These are phyloP conservation scores for Starmera amethionina DNA, from an alignment of 805 yeast genomes.

Conservation along the genomic window DNA sequence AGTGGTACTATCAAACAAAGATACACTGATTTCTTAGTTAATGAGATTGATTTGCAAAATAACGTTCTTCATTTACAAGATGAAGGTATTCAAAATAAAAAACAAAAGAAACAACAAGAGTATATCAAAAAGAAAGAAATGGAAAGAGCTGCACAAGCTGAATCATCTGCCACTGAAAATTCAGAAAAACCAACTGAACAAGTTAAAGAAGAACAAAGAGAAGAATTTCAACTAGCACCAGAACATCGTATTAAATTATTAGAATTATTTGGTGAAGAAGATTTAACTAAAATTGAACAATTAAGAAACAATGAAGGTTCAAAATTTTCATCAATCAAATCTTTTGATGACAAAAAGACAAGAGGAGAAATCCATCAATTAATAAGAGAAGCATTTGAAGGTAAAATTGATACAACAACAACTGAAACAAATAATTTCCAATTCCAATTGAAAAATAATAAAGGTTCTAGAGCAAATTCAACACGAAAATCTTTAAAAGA, in stretches of 20 bases:
- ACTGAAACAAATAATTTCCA: slow-evolving; percentile 56
- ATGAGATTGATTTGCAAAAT: slow-evolving; percentile 67
- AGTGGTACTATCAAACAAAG: slow-evolving; percentile 76
- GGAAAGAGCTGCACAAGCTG: slow-evolving; percentile 14
- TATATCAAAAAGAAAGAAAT: slow-evolving; percentile 27
- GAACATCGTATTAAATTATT: slow-evolving; percentile 39
- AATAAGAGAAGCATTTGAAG: slow-evolving; percentile 61
- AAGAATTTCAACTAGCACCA: slow-evolving; percentile 31
- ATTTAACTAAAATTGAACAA: slow-evolving; percentile 40
- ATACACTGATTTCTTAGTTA: slow-evolving; percentile 88
- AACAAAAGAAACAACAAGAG: slow-evolving; percentile 37
- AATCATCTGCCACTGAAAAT: slow-evolving; percentile 18
- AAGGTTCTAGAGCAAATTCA: slow-evolving; percentile 11
- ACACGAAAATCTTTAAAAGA: slow-evolving; percentile 27
- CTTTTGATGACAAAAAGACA: slow-evolving; percentile 56
- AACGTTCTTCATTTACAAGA: slow-evolving; percentile 68
- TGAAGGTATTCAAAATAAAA: slow-evolving; percentile 51
- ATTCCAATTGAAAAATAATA: slow-evolving; percentile 42
- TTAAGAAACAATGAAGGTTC: slow-evolving; percentile 31
- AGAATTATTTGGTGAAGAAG: slow-evolving; percentile 49
- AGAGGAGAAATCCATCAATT: slow-evolving; percentile 76
- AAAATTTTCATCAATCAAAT: slow-evolving; percentile 45
- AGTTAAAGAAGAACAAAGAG: slow-evolving; percentile 8
- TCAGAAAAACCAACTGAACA: slow-evolving; percentile 2
- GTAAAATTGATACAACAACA: slow-evolving; percentile 72